Conservation (phyloP, 2,329 filamentous ascomycete species). For the Phaeomoniella chlamydospora region DNA sequence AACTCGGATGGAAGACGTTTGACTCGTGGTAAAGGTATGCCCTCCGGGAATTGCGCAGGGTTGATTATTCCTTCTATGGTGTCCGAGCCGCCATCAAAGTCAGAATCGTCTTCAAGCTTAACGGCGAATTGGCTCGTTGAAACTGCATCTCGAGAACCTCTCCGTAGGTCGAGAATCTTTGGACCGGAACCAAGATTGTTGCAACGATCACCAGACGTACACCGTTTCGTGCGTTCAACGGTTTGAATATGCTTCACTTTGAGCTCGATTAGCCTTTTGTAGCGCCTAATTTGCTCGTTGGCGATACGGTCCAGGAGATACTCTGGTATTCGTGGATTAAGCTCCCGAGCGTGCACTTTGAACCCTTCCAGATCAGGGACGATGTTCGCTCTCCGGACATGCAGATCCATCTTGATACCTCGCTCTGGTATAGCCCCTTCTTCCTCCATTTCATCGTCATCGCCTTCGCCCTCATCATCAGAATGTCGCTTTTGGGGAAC, state of each 20-base stretch:
- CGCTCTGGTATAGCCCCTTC: conserved; percentile 6
- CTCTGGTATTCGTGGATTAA: conserved; percentile 59
- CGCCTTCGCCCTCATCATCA: conserved; percentile 18
- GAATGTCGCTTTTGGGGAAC: conserved; percentile 7
- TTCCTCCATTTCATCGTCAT: conserved; percentile 32
- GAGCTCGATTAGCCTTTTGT: conserved; percentile 58
- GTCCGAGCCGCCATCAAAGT: conserved; percentile 23
- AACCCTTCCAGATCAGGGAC: conserved; percentile 65
- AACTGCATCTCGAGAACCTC: conserved; percentile 40
- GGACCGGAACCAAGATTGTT: conserved; percentile 52
- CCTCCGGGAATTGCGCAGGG: conserved; percentile 60
- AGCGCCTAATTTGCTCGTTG: conserved; percentile 64
- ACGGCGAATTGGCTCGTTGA: conserved; percentile 40
- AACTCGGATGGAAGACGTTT: conserved; percentile 68
- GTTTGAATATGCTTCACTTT: conserved; percentile 56
- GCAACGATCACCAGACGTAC: conserved; percentile 49
- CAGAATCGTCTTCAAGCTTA: conserved; percentile 48
- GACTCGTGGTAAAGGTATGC: conserved; percentile 71
- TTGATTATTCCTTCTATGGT: conserved; percentile 53
- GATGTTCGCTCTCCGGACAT: conserved; percentile 50
- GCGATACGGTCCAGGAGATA: conserved; percentile 68
- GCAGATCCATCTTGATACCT: conserved; percentile 39
- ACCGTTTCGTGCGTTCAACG: conserved; percentile 38
- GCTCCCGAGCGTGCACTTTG: conserved; percentile 52
- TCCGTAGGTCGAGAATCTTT: conserved; percentile 42